phyloP scores from a whole-genome alignment of 129 eudicot genomes.

The Daucus carota region DH1_v3.0 NC_030381.2:3961501-3962000 shows the following conservation, averaged over 20 bases:
- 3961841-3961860: not conserved
- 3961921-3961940: not conserved
- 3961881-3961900: not conserved
- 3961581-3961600: not conserved
- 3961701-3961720: not conserved
- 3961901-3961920: not conserved
- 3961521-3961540: conserved; percentile 2
- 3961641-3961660: not conserved
- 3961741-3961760: conserved; percentile 1
- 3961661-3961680: not conserved
- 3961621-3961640: not conserved
- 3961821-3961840: not conserved
- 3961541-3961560: not conserved
- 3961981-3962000: not conserved
- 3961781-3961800: not conserved
- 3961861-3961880: not conserved
- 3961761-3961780: not conserved
- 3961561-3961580: not conserved
- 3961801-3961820: not conserved
- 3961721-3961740: not conserved
- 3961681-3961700: not conserved
- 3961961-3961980: not conserved
- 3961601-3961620: no score
- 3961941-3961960: not conserved
- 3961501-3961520: conserved; percentile 21